These are phyloP conservation scores for Coemansia furcata DNA, from an alignment of 192 early-diverging fungal genomes.

Conservation along the genomic window DNA sequence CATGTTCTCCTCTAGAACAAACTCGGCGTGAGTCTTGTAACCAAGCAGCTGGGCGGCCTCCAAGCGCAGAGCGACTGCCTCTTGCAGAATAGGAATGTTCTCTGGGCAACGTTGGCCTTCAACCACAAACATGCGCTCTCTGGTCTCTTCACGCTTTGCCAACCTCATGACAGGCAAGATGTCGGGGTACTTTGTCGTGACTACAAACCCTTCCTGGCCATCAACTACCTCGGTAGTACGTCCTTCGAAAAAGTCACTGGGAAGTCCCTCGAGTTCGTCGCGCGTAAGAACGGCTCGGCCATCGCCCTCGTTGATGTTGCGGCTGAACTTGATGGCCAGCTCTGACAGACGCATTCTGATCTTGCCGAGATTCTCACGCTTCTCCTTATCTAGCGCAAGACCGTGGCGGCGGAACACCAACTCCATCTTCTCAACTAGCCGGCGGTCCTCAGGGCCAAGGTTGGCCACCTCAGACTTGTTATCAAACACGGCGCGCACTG, in stretches of 20 bases:
- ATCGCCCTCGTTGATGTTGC: conserved; percentile 69
- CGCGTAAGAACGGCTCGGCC: conserved; percentile 52
- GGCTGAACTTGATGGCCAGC: conserved; percentile 66
- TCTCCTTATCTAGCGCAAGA: conserved; percentile 59
- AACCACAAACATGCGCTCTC: conserved; percentile 52
- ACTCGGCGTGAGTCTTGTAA: conserved; percentile 69
- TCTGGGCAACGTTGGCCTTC: conserved; percentile 60
- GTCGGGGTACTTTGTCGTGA: conserved; percentile 76
- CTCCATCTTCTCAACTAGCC: conserved; percentile 68
- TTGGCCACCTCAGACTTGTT: conserved; percentile 46
- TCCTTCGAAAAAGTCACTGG: conserved; percentile 66
- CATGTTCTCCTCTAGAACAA: conserved; percentile 78
- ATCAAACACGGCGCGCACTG: conserved; percentile 55
- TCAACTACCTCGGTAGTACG: conserved; percentile 58
- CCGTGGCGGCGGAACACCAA: conserved; percentile 70
- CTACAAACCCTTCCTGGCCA: conserved; percentile 60
- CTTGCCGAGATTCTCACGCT: conserved; percentile 60
- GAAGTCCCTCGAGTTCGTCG: conserved; percentile 71
- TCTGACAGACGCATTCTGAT: conserved; percentile 69
- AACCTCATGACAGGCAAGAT: conserved; percentile 49
- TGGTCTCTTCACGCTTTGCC: conserved; percentile 55
- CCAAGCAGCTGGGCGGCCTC: conserved; percentile 63
- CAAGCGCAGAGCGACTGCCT: conserved; percentile 57
- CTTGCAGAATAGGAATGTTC: conserved; percentile 61
- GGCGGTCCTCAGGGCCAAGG: conserved; percentile 62